phyloP scores from a whole-genome alignment of 495 filamentous ascomycete genomes.

The Xylaria bambusicola region DNA sequence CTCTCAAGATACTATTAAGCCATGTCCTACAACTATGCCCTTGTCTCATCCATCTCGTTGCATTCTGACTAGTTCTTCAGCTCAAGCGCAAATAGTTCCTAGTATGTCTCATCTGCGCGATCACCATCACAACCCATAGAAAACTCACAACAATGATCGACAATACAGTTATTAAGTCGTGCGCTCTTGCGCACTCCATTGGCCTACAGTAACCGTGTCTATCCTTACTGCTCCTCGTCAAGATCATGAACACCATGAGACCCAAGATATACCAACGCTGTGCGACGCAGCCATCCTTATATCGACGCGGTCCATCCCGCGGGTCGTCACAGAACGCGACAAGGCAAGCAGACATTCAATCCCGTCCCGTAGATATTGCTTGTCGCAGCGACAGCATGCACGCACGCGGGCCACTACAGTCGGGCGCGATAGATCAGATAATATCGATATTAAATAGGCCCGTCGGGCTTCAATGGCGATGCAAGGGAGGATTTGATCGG shows the following conservation, averaged over 20 bases:
- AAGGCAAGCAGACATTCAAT: slow-evolving; percentile 19
- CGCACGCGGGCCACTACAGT: slow-evolving; percentile 40
- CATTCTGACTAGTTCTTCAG: neutral
- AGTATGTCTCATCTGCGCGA: slow-evolving; percentile 13
- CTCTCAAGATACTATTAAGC: neutral
- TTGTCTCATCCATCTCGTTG: slow-evolving; percentile 9
- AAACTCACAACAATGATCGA: neutral
- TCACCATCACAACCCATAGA: too few relatives aligned
- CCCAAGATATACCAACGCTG: slow-evolving; percentile 33
- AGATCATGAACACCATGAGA: slow-evolving; percentile 55
- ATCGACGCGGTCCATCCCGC: slow-evolving; percentile 59
- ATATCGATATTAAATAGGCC: too few relatives aligned
- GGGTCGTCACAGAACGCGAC: slow-evolving; percentile 24
- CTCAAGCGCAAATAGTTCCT: neutral
- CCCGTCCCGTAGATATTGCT: neutral
- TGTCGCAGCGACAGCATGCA: slow-evolving; percentile 22
- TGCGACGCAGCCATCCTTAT: slow-evolving; percentile 57
- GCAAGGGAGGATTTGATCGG: too few relatives aligned
- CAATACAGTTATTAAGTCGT: too few relatives aligned
- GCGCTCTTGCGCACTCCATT: too few relatives aligned
- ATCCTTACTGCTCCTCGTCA: too few relatives aligned
- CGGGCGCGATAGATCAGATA: slow-evolving; percentile 43
- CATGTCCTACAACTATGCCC: neutral
- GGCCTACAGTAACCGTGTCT: too few relatives aligned
- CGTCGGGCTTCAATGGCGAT: too few relatives aligned